A percentile compares a stretch with the other conserved stretches of the same genome.
Evolutionary conservation across 768 basidiomycete species (phyloP).

Genomic region (Astraeus odoratus): DNA sequence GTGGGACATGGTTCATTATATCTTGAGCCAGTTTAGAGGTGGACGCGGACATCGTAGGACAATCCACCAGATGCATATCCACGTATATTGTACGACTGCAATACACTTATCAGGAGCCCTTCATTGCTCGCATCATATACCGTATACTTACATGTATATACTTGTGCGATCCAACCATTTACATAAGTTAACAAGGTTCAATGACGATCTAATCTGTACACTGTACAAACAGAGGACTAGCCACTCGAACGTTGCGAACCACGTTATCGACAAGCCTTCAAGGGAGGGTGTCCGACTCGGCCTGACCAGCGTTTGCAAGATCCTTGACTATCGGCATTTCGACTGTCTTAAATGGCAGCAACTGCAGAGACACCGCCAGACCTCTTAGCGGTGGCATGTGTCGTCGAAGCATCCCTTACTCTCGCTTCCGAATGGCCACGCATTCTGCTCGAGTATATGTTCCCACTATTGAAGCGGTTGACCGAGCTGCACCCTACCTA

Average conservation of each 20-base stretch:
- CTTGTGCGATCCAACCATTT: too few relatives aligned
- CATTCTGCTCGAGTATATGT: conserved; percentile 41
- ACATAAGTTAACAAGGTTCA: too few relatives aligned
- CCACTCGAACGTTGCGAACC: too few relatives aligned
- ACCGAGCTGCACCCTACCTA: conserved; percentile 33
- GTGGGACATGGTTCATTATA: conserved; percentile 28
- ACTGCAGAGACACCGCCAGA: conserved; percentile 16
- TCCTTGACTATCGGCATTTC: background rate
- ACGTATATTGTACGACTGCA: too few relatives aligned
- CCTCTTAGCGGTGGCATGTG: conserved; percentile 44
- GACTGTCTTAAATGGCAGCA: conserved; percentile 12
- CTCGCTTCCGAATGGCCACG: conserved; percentile 48
- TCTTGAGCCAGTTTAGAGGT: conserved; percentile 6
- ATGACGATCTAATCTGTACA: too few relatives aligned
- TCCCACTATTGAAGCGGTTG: conserved; percentile 46
- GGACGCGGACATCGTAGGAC: conserved; percentile 9
- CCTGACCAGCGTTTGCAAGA: too few relatives aligned
- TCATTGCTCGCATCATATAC: too few relatives aligned
- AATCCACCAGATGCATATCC: conserved; percentile 2
- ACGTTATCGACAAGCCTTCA: too few relatives aligned
- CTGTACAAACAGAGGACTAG: too few relatives aligned
- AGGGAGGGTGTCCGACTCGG: too few relatives aligned
- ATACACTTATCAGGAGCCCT: too few relatives aligned
- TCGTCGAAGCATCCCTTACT: conserved; percentile 54
- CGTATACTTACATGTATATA: too few relatives aligned